Base-by-base conservation (phyloP, 2,329 filamentous ascomycete species). In the Claviceps arundinis region DNA sequence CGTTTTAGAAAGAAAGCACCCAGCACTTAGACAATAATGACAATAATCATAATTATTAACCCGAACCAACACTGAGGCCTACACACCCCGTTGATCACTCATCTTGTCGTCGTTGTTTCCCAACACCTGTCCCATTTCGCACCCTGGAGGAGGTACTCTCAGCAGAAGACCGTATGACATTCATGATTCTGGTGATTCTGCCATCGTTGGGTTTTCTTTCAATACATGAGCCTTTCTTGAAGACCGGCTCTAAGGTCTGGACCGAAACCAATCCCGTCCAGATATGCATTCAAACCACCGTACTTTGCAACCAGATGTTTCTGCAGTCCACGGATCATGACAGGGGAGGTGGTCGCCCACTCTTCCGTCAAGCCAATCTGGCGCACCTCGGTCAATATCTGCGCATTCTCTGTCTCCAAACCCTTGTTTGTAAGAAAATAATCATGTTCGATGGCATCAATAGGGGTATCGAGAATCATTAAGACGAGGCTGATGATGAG, bases 341-440 rank as follows among this genome's bases (percentile, higher is more conserved):
- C 76, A 4, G 68, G 64, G 2, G 82, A 78, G 58, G 85, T 87
- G 22, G 75, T 72, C 0, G 78, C 84, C 73, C 89, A 95, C 2
- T 82, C 79, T n/a, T 84, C 80, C 0, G 81, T 76, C 49, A 95
- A 68, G 0, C 89, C 88, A 57, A 93, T 80, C 47, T 77, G 74
- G 4, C 69, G 64, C 51, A 94, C 84, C 67, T 94, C 87, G 47
- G 71, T 68, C 56, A 91, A 61, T 50, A 85, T 75, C 60, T 76
- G 73, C 52, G 80, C 78, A 57, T 76, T 75, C 61, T 89, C 84
- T 0, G 74, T 64, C 37, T 72, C 69, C 13, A 93, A 71, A 41
- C 73, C 69, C 52, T 78, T 73, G 54, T 76, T 73, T 2, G 84
- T 88, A 24, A 84, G 73, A 54, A 76, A 65, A 64, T 95, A 95